phyloP scores from a whole-genome alignment of 495 filamentous ascomycete genomes.

The Penicillium waksmanii region DNA sequence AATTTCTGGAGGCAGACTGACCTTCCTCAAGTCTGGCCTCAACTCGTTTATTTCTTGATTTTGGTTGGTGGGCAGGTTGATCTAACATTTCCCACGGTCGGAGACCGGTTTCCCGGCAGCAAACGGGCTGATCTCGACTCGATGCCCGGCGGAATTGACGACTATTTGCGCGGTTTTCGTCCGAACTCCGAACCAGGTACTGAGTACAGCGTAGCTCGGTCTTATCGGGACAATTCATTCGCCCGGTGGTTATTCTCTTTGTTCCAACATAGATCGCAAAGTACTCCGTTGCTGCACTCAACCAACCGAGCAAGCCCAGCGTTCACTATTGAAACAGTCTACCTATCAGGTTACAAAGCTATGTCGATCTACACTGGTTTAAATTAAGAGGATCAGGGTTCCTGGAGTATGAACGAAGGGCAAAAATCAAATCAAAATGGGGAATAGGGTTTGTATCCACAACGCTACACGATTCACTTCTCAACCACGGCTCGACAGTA shows the following conservation, averaged over 20 bases:
- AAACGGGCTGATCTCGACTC: not conserved
- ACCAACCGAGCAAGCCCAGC: not conserved
- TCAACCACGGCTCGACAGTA: not conserved
- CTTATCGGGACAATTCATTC: not conserved
- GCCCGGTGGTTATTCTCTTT: not conserved
- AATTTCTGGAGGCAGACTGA: not conserved
- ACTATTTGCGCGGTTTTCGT: not conserved
- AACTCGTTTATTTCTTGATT: not conserved
- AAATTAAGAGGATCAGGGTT: not conserved
- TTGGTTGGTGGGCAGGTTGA: not conserved
- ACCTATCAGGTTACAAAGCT: not conserved
- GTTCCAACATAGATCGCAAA: slow-evolving; percentile 2
- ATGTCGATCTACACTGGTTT: not conserved
- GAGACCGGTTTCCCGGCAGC: not conserved
- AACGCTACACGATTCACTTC: not conserved
- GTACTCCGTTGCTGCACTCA: not conserved
- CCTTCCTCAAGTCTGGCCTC: not conserved
- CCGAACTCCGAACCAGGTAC: not conserved
- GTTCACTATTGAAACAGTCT: not conserved
- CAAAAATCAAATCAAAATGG: slow-evolving; percentile 2
- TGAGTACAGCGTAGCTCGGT: not conserved
- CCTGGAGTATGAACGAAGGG: not conserved
- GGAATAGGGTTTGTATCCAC: slow-evolving; percentile 3
- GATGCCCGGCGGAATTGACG: not conserved
- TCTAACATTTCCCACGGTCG: slow-evolving; percentile 3